A percentile compares a stretch with the other conserved stretches of the same genome.
Evolutionary conservation across 345 rosid species (phyloP).

Genomic region (Aurinia saxatilis): DNA sequence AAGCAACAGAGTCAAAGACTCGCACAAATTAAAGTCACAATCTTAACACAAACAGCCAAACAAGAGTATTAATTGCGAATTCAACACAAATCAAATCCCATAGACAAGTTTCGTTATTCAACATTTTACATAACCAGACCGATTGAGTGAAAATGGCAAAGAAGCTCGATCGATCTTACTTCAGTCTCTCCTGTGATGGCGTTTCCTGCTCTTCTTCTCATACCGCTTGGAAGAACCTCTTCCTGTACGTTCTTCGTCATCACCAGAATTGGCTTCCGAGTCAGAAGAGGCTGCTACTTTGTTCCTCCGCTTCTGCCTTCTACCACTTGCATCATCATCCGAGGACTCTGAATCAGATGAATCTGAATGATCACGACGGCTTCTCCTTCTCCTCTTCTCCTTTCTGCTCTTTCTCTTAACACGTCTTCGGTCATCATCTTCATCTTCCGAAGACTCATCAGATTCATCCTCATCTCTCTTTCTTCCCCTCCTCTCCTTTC

Average conservation of each 20-base stretch:
- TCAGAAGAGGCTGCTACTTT: slow-evolving; percentile 52
- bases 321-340: slow-evolving; percentile 13
- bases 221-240: slow-evolving; percentile 45
- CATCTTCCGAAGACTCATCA: slow-evolving; percentile 29
- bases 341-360: slow-evolving; percentile 26
- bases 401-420: slow-evolving; percentile 45
- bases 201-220: slow-evolving; percentile 57
- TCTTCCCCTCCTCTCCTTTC: slow-evolving; percentile 42
- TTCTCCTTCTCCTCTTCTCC: slow-evolving; percentile 60
- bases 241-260: slow-evolving; percentile 54
- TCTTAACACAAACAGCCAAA: slow-evolving; percentile 18
- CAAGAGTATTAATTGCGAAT: background rate
- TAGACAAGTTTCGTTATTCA: background rate
- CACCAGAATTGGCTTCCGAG: slow-evolving; percentile 19
- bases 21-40: background rate
- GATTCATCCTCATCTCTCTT: slow-evolving; percentile 35
- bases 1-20: background rate
- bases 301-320: slow-evolving; percentile 41
- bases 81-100: slow-evolving; percentile 7
- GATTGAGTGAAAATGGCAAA: background rate
- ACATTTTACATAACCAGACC: slow-evolving; percentile 1
- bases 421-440: slow-evolving; percentile 22
- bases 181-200: slow-evolving; percentile 29
- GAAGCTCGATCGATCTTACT: background rate
- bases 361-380: slow-evolving; percentile 25